Evolutionary conservation across 495 filamentous ascomycete genomes (phyloP), one percentile per base, ranked within the genome.

Genomic region (Talaromyces liani): DNA sequence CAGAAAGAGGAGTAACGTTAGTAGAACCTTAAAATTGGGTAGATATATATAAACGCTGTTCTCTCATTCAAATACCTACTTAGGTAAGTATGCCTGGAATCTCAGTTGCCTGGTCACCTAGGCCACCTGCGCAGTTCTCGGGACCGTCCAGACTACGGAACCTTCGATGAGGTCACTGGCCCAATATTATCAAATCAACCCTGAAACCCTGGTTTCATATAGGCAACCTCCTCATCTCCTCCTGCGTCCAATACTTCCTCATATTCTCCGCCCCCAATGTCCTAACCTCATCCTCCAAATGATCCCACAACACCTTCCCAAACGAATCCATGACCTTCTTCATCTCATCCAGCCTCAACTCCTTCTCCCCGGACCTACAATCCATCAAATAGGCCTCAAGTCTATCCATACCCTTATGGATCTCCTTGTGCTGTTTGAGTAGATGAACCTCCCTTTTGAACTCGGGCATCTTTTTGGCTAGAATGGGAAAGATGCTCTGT

Each of bases 391-490:
- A 96, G 33, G 70, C 80, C 69, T 85, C 81, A 41, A 96, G 79
- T 64, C 80, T 79, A 22, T 92, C 93, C 72, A 96, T 79, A 3
- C 92, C 93, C 1, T 77, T 74, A 72, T 97, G 93, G 53, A 97
- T 97, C 71, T 85, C 74, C 65, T 80, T 79, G 69, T 97, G 93
- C 75, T 97, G 92, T n/a, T 74, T 79, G 53, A 93, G 69, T 47
- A 96, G 72, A 71, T 91, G 83, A 16, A 63, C 61, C 16, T 49
- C 61, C n/a, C 18, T 78, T 27, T 73, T 75, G 69, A 96, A 97
- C 58, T 87, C 87, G 7, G 93, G 90, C 92, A 96, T 96, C 66
- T 84, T 86, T 55, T 73, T 75, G 24, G 88, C 91, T 10, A 97
- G 81, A 3, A 88, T 64, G 16, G 92, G 92, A 72, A 94, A 94